Conservation (phyloP, 495 filamentous ascomycete genomes). For the Parathielavia hyrcaniae region DNA sequence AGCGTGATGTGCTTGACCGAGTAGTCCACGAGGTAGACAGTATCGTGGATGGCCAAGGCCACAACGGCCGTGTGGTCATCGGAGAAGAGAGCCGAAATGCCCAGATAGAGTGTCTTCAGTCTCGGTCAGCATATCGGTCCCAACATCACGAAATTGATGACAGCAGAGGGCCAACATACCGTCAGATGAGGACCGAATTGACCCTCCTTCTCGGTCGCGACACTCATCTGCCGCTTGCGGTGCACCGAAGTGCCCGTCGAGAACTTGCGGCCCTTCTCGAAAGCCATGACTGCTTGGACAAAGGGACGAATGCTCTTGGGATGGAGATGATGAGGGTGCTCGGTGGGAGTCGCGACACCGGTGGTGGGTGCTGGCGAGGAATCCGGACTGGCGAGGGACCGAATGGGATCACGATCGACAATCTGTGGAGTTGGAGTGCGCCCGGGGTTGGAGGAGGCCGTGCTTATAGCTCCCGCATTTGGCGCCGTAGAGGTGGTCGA, state of each 20-base stretch:
- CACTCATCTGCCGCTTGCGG: conserved; percentile 43
- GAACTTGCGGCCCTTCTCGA: conserved; percentile 38
- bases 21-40: conserved; percentile 73
- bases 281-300: conserved; percentile 33
- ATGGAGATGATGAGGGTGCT: conserved; percentile 7
- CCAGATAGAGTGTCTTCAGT: conserved; percentile 56
- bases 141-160: neutral
- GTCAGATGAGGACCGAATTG: conserved; percentile 41
- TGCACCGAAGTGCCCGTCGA: conserved; percentile 40
- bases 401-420: conserved; percentile 3
- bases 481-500: conserved; percentile 1
- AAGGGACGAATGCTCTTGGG: conserved; percentile 22
- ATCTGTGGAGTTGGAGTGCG: conserved; percentile 1
- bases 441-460: neutral
- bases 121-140: conserved; percentile 18
- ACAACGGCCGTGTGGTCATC: conserved; percentile 49
- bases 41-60: conserved; percentile 67
- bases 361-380: conserved; percentile 7
- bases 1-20: conserved; percentile 51
- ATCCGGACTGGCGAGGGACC: conserved; percentile 10
- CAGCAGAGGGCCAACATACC: conserved; percentile 25
- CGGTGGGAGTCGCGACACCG: conserved; percentile 6
- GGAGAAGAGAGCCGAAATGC: conserved; percentile 51
- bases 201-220: conserved; percentile 41
- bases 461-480: neutral